Conservation (phyloP, 371 early-diverging fungal genomes). For the Parasitella parasitica region DNA sequence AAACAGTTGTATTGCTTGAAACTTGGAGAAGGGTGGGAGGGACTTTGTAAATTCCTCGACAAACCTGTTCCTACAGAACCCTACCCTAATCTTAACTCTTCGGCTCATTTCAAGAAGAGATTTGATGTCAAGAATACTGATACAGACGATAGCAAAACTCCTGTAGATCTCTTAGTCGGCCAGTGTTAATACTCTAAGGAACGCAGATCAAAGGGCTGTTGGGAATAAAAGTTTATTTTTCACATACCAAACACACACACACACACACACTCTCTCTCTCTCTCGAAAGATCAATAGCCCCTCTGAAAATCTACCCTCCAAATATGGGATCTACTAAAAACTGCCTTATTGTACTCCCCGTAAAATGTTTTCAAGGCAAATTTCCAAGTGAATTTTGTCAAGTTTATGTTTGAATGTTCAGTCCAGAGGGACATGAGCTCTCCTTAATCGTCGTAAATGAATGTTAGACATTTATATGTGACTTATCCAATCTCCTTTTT, state of each 20-base stretch:
- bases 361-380: neutral
- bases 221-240: too few relatives aligned
- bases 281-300: too few relatives aligned
- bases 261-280: too few relatives aligned
- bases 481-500: neutral
- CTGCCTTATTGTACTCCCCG: too few relatives aligned
- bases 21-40: conserved; percentile 16
- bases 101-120: neutral
- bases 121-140: neutral
- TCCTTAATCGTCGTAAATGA: neutral
- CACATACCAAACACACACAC: too few relatives aligned
- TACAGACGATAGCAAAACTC: neutral
- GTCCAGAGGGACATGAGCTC: neutral
- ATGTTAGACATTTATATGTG: too few relatives aligned
- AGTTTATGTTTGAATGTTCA: neutral
- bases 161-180: neutral
- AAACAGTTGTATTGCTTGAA: conserved; percentile 2
- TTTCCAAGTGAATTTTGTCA: neutral
- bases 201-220: too few relatives aligned
- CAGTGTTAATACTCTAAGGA: too few relatives aligned
- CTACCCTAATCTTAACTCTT: conserved; percentile 6
- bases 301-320: too few relatives aligned
- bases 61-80: conserved; percentile 5
- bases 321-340: too few relatives aligned
- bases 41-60: conserved; percentile 9